Base-by-base conservation (phyloP, 1,139 yeast species). In the Kodamaea fungicola region DNA sequence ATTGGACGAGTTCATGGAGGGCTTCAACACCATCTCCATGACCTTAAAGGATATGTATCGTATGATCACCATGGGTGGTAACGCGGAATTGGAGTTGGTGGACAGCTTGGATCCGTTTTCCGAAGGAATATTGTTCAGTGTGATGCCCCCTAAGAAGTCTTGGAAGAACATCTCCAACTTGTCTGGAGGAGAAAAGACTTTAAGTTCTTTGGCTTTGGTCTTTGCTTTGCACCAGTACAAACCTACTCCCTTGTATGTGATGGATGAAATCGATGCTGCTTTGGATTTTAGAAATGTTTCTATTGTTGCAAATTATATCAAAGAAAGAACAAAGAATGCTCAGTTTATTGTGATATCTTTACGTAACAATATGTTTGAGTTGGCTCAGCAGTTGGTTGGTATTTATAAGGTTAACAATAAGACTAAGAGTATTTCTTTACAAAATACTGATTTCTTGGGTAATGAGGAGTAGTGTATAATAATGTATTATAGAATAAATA, bases 251-350 rank as follows among this genome's bases (percentile, higher is more conserved):
- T 66, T 94, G 33, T 94, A 94, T 57, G 98, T 94, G 27, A 94
- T 94, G 99, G 99, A 94, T 66, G 99, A 94, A 64, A 92, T 94
- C 51, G 99, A 94, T 65, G 99, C 99, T 0, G 99, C 99, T 1
- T 73, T 94, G 49, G 99, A 94, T 65, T 94, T 92, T 64, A 72
- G 97, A 57, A 94, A 94, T 54, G 98, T 94, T 34, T 87, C 96
- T 9, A 92, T 92, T 62, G 96, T 94, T 39, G 99, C 98, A 3
- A 90, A 90, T 54, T 94, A 94, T 57, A 94, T 94, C 57, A 90
- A 89, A 55, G 97, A 92, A 51, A 73, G 97, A 37, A 94, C 98
- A 3, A 86, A 86, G 62, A 88, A 90, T 61, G 98, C 97, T 1
- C 99, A 94, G 55, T 94, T 94, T 53, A 80, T 94, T 54, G 98